Conservation (phyloP, 371 early-diverging fungal genomes). For the Apophysomyces ossiformis region DNA sequence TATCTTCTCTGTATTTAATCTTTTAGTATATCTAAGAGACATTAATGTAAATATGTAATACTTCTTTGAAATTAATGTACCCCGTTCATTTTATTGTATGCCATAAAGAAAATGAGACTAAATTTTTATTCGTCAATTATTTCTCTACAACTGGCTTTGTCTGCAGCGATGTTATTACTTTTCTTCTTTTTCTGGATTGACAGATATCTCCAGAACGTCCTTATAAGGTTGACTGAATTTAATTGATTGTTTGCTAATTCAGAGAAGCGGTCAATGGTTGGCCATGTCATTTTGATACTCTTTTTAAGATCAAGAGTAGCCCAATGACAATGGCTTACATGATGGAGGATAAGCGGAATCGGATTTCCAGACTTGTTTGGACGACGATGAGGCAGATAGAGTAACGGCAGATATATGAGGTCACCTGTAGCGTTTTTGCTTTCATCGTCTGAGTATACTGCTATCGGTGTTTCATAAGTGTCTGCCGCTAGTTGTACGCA, state of each 20-base stretch:
- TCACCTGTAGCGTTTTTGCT: not conserved
- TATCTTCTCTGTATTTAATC: no score
- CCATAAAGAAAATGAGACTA: no score
- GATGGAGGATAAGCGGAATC: not conserved
- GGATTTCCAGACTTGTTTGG: not conserved
- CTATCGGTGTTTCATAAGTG: conserved; percentile 1
- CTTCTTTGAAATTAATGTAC: no score
- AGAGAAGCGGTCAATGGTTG: not conserved
- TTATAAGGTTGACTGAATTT: not conserved
- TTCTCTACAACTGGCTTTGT: no score
- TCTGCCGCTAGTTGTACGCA: conserved; percentile 1
- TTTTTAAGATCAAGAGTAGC: not conserved
- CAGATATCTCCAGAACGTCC: not conserved
- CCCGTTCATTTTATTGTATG: no score
- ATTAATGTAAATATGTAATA: no score
- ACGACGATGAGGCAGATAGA: not conserved
- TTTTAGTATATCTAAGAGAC: no score
- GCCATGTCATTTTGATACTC: conserved; percentile 4
- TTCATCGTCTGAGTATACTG: conserved; percentile 1
- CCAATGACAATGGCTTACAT: conserved; percentile 1
- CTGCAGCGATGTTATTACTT: no score
- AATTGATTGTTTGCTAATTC: not conserved
- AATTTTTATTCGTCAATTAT: no score
- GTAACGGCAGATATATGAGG: not conserved
- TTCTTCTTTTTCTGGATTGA: conserved; percentile 5